Percentiles rank a stretch among this genome's conserved stretches.
Conservation (phyloP, 1,284 basidiomycete species). For the Pseudozyma tsukubaensis region DNA sequence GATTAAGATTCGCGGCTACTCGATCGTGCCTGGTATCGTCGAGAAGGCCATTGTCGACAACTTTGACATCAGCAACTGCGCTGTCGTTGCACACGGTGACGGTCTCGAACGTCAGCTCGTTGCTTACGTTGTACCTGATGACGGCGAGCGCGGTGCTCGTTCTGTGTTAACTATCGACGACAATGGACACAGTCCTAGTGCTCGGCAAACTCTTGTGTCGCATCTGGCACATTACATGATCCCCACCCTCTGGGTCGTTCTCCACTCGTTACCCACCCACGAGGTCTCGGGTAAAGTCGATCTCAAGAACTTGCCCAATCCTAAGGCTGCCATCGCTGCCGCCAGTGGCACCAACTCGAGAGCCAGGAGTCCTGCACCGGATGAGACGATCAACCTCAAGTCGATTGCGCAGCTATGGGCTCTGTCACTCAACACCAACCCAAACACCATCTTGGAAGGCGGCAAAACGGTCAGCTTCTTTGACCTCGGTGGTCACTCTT, state of each 20-base stretch:
- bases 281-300: conserved; percentile 68
- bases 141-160: conserved; percentile 34
- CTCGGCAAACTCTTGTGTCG: conserved; percentile 50
- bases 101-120: conserved; percentile 66
- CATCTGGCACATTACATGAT: conserved; percentile 68
- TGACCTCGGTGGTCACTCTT: conserved; percentile 67
- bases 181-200: conserved; percentile 62
- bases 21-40: conserved; percentile 62
- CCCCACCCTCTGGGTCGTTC: conserved; percentile 64
- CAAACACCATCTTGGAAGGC: conserved; percentile 49
- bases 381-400: conserved; percentile 56
- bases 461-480: conserved; percentile 61
- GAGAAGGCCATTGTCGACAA: conserved; percentile 65
- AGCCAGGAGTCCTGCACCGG: conserved; percentile 39
- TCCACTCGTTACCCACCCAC: conserved; percentile 64
- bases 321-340: conserved; percentile 50
- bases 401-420: conserved; percentile 63
- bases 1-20: conserved; percentile 68
- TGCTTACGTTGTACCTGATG: conserved; percentile 64
- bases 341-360: conserved; percentile 44
- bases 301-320: conserved; percentile 61
- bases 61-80: conserved; percentile 62
- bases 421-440: conserved; percentile 60
- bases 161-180: conserved; percentile 53
- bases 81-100: conserved; percentile 63